phyloP scores from a whole-genome alignment of 768 basidiomycete species.

The Suillus hirtellus region DNA sequence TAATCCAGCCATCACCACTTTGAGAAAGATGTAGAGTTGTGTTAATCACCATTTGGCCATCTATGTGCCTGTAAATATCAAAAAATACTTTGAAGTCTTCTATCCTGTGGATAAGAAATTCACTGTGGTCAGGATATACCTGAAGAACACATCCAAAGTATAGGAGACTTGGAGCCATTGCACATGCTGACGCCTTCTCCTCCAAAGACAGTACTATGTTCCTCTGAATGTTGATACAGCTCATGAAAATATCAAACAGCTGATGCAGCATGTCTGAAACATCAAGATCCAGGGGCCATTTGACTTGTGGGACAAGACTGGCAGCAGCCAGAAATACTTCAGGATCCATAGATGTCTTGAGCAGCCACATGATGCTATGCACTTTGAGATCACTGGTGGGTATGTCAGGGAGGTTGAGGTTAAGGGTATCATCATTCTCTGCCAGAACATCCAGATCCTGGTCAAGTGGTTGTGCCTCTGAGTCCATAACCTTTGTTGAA shows the following conservation, averaged over 20 bases:
- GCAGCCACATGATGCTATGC: constrained; percentile 11
- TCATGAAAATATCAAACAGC: not conserved
- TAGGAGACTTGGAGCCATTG: not conserved
- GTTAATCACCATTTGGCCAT: too few species aligned
- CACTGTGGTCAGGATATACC: not conserved
- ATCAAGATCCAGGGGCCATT: not conserved
- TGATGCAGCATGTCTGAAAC: not conserved
- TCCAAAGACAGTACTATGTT: not conserved
- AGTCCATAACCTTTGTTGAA: not conserved
- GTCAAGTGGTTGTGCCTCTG: not conserved
- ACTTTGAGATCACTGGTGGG: not conserved
- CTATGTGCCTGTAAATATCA: too few species aligned
- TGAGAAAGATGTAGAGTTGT: too few species aligned
- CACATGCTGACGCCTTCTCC: not conserved
- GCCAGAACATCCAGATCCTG: too few species aligned
- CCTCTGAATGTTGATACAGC: not conserved
- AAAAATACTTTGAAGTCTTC: too few species aligned
- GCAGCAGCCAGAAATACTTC: not conserved
- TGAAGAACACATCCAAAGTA: not conserved
- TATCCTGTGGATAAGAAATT: not conserved
- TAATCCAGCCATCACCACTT: too few species aligned
- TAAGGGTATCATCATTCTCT: not conserved
- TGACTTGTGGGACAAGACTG: not conserved
- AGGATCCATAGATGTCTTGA: not conserved
- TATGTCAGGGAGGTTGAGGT: not conserved